These are phyloP conservation scores for Pleurozium schreberi DNA, from an alignment of 225 moss, liverwort and hornwort species.

Conservation along the genomic window DNA sequence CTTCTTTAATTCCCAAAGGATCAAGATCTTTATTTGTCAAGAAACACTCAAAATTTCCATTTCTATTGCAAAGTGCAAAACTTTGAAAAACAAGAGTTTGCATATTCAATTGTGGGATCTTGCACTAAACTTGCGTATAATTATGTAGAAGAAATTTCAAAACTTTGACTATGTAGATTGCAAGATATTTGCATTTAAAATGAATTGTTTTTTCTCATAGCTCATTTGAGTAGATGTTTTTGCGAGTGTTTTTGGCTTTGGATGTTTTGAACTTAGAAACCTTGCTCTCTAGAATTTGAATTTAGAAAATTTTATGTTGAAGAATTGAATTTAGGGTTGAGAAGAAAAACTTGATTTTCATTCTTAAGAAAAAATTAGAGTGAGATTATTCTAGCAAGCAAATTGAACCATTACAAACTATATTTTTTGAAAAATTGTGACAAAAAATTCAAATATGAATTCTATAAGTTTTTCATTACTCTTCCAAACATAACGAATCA, in stretches of 20 bases:
- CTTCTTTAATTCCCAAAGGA: not conserved
- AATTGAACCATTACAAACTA: not conserved
- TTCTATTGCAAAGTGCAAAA: not conserved
- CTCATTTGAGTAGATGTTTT: not conserved
- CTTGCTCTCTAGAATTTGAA: not conserved
- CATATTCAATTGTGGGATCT: not conserved
- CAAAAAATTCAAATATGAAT: too few species aligned
- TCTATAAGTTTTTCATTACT: not conserved
- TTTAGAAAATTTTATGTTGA: not conserved
- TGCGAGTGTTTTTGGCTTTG: not conserved
- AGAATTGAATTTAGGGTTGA: not conserved
- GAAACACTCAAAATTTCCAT: not conserved
- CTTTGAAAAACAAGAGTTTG: not conserved
- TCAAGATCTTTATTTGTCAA: not conserved
- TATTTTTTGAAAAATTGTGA: not conserved
- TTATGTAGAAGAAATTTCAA: not conserved
- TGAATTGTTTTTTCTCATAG: not conserved
- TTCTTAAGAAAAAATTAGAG: not conserved
- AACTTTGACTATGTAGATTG: not conserved
- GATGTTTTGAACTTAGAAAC: not conserved
- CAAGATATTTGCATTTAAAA: not conserved
- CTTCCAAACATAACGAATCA: not conserved
- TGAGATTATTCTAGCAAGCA: not conserved
- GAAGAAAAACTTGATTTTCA: not conserved
- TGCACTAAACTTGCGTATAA: not conserved